phyloP scores from a whole-genome alignment of 2,329 filamentous ascomycete genomes.

The Fusarium pseudograminearum region DNA sequence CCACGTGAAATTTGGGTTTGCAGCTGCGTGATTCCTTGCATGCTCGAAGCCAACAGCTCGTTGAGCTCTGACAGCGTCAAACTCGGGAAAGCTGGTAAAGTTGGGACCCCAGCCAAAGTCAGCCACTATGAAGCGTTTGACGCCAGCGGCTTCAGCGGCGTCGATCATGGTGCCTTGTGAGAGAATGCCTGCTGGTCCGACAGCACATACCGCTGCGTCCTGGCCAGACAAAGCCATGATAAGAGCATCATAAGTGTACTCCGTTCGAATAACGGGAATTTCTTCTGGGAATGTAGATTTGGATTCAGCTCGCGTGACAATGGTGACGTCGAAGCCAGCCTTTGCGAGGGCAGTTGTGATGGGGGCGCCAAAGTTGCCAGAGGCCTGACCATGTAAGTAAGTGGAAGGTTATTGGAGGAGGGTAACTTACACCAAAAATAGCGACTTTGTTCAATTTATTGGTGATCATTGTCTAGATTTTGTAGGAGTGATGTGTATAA shows the following conservation, averaged over 20 bases:
- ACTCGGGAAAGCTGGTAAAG: constrained; percentile 30
- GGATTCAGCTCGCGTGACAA: constrained; percentile 35
- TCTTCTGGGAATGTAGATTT: constrained; percentile 23
- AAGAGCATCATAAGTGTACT: constrained; percentile 9
- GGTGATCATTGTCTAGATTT: constrained; percentile 16
- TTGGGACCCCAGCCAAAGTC: constrained; percentile 35
- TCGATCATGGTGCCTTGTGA: constrained; percentile 33
- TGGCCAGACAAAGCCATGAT: constrained; percentile 14
- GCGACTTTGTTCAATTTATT: constrained; percentile 11
- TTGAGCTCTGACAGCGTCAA: constrained; percentile 25
- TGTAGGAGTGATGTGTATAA: constrained; percentile 9
- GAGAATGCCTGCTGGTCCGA: constrained; percentile 26
- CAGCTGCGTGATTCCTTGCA: constrained; percentile 6
- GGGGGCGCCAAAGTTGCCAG: constrained; percentile 37
- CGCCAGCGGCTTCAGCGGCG: constrained; percentile 28
- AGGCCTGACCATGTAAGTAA: constrained; percentile 22
- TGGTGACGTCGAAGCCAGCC: constrained; percentile 22
- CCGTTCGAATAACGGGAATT: background rate
- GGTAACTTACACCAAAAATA: constrained; percentile 24
- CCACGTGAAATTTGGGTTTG: constrained; percentile 27
- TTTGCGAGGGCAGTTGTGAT: constrained; percentile 32
- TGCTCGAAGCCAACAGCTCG: constrained; percentile 15
- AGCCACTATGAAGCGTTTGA: constrained; percentile 30
- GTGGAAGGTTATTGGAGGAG: fast-evolving
- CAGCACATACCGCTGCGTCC: constrained; percentile 22